Evolutionary conservation across 495 filamentous ascomycete genomes (phyloP).

Genomic region (Talaromyces proteolyticus): DNA sequence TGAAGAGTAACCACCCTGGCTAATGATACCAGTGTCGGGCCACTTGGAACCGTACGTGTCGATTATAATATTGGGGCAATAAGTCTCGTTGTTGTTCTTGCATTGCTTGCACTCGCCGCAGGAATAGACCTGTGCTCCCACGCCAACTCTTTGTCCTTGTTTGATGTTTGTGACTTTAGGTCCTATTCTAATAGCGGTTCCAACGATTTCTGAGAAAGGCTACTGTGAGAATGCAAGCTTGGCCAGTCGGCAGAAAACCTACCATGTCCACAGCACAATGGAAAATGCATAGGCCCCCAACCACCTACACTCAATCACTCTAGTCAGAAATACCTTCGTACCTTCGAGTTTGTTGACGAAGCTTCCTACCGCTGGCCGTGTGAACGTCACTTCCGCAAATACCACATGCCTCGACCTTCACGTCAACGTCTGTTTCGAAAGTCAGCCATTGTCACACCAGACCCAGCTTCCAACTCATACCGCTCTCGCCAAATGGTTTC

Average conservation of each 20-base stretch:
- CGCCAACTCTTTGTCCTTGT: slow-evolving; percentile 71
- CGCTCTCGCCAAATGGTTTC: slow-evolving; percentile 67
- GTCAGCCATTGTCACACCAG: background rate
- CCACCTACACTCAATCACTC: slow-evolving; percentile 35
- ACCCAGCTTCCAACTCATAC: slow-evolving; percentile 16
- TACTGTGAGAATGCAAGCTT: background rate
- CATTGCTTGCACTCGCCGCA: slow-evolving; percentile 66
- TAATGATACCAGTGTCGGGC: slow-evolving; percentile 53
- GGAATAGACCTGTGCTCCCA: slow-evolving; percentile 70
- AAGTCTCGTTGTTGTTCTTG: slow-evolving; percentile 71
- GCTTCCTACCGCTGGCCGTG: slow-evolving; percentile 53
- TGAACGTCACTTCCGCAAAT: slow-evolving; percentile 78
- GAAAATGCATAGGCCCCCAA: slow-evolving; percentile 65
- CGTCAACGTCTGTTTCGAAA: slow-evolving; percentile 53
- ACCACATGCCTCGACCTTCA: slow-evolving; percentile 68
- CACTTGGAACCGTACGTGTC: slow-evolving; percentile 65
- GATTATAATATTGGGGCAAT: slow-evolving; percentile 56
- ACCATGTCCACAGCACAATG: slow-evolving; percentile 66
- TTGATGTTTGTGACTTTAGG: slow-evolving; percentile 59
- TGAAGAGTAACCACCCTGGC: slow-evolving; percentile 61
- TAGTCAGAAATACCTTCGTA: slow-evolving; percentile 1
- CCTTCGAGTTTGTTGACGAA: background rate
- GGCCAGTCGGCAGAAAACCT: slow-evolving; percentile 2
- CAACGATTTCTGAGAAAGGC: slow-evolving; percentile 52
- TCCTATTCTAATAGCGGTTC: slow-evolving; percentile 66